Evolutionary conservation across 129 eudicot species (phyloP).

Genomic region (Lonicera japonica): DNA sequence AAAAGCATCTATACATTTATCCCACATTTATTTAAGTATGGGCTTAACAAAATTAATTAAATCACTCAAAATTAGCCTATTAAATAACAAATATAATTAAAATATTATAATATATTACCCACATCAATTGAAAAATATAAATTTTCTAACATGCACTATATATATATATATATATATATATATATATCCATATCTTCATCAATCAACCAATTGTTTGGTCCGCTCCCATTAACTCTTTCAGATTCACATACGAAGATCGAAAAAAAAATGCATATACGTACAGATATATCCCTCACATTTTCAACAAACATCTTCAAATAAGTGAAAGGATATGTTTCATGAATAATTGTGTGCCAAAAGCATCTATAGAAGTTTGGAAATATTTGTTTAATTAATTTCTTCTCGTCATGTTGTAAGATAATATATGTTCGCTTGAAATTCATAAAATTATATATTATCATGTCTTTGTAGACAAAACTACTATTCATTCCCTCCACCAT

Average conservation of each 20-base stretch:
- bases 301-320: not conserved
- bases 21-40: no score
- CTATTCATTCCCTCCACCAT: not conserved
- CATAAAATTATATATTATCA: not conserved
- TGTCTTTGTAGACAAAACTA: not conserved
- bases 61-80: no score
- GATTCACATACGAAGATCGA: not conserved
- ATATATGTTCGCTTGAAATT: constrained; percentile 8
- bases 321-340: not conserved
- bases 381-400: not conserved
- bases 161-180: no score
- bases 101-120: no score
- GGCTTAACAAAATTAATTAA: no score
- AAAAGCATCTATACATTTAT: no score
- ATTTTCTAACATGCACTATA: no score
- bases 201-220: not conserved
- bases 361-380: not conserved
- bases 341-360: constrained; percentile 2
- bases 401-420: constrained; percentile 10
- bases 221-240: not conserved
- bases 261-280: not conserved
- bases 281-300: not conserved
- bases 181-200: not conserved
- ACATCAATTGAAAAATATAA: no score
- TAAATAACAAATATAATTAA: no score